Base-by-base conservation (phyloP, 441 rosid species). In the Euphorbia schlechtendalii region DNA sequence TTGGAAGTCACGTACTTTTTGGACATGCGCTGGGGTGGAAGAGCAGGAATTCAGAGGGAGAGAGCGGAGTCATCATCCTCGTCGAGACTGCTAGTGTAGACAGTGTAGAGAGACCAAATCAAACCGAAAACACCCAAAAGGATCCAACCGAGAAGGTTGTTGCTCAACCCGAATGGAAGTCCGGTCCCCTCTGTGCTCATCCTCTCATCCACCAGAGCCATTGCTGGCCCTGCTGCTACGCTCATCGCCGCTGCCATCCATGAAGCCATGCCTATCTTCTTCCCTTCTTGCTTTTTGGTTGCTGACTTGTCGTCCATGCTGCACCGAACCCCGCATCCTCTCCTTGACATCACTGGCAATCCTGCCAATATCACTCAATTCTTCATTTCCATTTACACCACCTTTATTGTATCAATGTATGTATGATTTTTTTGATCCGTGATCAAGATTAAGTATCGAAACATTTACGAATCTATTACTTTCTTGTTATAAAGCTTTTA, bases 131-230 rank as follows among this genome's bases (percentile, higher is more conserved):
- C 90, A 20, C 88, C 98, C 18, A 89, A 71, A 64, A 92, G 79
- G 71, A 92, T 87, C 98, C 98, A 92, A 5, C 80, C 96, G 60
- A 92, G 88, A 49, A 92, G 85, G 74, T 89, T 92, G 89, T 89
- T 92, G 86, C 98, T 92, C 43, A 92, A 74, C 0, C 98, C 96
- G 56, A 92, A 86, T 5, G 96, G 94, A 30, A 89, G 87, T 4
- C 96, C 93, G 0, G 88, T 89, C 67, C 98, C 98, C 76, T 89
- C 98, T 0, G 96, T 92, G 12, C 64, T 67, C 96, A 92, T 58
- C 70, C 98, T 89, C 13, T 85, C 98, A 34, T 89, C 98, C 57
- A 89, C 98, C 77, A 92, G 66, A 0, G 34, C 93, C 83, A 86
- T 62, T 13, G 92, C 92, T 18, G 95, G 89, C 80, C 76, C 77